Base-by-base conservation (phyloP, 306 rosid genomes). In the Cajanus cajan region DNA sequence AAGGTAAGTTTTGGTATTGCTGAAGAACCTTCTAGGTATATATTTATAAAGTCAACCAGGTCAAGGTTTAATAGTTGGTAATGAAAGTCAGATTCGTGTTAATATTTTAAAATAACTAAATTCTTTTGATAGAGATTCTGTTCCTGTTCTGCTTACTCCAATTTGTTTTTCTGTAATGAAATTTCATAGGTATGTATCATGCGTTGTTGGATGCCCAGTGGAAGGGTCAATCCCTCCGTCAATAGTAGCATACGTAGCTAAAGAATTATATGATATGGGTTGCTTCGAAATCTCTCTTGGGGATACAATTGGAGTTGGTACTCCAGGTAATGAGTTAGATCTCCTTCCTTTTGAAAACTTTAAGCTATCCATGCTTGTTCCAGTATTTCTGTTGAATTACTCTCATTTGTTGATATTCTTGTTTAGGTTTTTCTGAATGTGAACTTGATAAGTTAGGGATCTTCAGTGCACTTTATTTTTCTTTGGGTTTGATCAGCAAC, bases 201-300 rank as follows among this genome's bases (percentile, higher is more conserved):
- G 98, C 59, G 96, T 84, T 43, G 89, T 89, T 87, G 98, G 94
- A 64, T 95, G 98, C 82, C 98, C 98, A 13, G 93, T 80, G 57
- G 98, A 95, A 87, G 98, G 98, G 83, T 84, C 86, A 77, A 80
- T 95, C 37, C 8, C 89, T 41, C 97, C 97, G 7, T 89, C 97
- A 64, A 90, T 74, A 79, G 98, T 95, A 34, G 98, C 97, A 67
- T 88, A 89, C 75, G 96, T 95, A 34, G 97, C 98, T 71, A 95
- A 92, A 83, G 91, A 87, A 80, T 89, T 95, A 48, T 73, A 88
- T 73, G 90, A 95, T 73, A 94, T 94, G 98, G 98, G 98, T 48
- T 95, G 98, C 89, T 95, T 90, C 66, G 98, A 95, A 78, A 91
- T 95, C 83, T 95, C 98, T 52, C 98, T 95, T 40, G 98, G 87